A percentile compares a stretch with the other conserved stretches of the same genome.
Conservation (phyloP, 192 early-diverging fungal species). For the Obelidium mucronatum region DNA sequence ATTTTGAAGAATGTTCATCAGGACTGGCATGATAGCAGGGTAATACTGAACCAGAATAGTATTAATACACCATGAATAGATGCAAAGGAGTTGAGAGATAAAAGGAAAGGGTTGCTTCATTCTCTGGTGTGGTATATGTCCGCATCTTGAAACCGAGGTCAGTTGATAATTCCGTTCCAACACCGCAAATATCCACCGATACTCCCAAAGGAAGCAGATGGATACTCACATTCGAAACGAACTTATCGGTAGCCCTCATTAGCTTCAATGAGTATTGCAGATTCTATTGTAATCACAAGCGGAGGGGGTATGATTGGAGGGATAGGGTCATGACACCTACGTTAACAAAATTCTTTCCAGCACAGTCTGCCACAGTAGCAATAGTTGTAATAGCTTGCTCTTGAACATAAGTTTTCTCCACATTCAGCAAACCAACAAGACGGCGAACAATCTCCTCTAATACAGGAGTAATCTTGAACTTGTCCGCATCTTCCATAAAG, state of each 20-base stretch:
- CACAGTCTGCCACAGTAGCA: constrained; percentile 94
- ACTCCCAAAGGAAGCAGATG: background rate
- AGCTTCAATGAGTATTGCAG: constrained; percentile 7
- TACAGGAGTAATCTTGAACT: constrained; percentile 85
- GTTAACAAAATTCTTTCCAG: constrained; percentile 87
- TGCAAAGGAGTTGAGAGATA: background rate
- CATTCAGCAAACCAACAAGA: constrained; percentile 84
- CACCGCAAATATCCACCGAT: constrained; percentile 13
- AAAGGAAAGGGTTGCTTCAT: background rate
- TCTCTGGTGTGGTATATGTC: constrained; percentile 6
- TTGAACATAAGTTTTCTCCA: constrained; percentile 90
- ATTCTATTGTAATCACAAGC: constrained; percentile 26
- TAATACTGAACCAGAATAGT: constrained; percentile 70
- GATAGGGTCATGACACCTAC: constrained; percentile 2
- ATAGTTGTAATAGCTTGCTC: constrained; percentile 99
- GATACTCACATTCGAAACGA: constrained; percentile 1
- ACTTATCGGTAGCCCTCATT: background rate
- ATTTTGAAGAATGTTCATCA: constrained; percentile 86
- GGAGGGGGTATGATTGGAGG: background rate
- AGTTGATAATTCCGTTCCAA: background rate
- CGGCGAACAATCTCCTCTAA: constrained; percentile 89
- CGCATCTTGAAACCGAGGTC: background rate
- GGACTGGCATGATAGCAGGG: constrained; percentile 91
- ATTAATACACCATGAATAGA: too few relatives aligned
- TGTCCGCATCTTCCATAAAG: constrained; percentile 90